Evolutionary conservation across 257 asterid genomes (phyloP).

Genomic region (Gentiana straminea): DNA sequence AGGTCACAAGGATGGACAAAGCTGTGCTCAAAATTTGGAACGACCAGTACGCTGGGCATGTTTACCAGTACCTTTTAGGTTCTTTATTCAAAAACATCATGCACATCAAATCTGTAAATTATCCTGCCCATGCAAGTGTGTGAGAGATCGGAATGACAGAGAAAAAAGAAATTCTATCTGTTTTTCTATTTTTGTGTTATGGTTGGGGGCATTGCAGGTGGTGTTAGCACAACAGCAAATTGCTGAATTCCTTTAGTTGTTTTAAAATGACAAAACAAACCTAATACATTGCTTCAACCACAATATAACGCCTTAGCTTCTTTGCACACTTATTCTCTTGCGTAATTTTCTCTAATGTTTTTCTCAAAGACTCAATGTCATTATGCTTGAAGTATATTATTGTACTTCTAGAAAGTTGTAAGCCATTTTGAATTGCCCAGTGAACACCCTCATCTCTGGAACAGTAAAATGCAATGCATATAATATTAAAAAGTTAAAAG

Average conservation of each 20-base stretch:
- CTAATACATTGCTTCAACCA: slow-evolving; percentile 95
- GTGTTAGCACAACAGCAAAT: too few species aligned
- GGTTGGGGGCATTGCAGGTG: too few species aligned
- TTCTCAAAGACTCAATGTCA: slow-evolving; percentile 61
- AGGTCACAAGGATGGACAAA: too few species aligned
- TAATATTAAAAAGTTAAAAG: background rate
- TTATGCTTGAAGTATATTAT: slow-evolving; percentile 82
- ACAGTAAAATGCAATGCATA: slow-evolving; percentile 11
- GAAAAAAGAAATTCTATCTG: background rate
- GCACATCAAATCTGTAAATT: too few species aligned
- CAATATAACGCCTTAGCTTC: slow-evolving; percentile 85
- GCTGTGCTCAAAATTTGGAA: too few species aligned
- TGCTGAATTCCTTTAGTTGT: too few species aligned
- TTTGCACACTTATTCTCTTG: slow-evolving; percentile 70
- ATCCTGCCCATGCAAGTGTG: too few species aligned
- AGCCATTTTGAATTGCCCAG: slow-evolving; percentile 97
- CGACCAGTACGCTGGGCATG: too few species aligned
- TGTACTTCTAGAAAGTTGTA: slow-evolving; percentile 93
- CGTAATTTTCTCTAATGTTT: slow-evolving; percentile 55
- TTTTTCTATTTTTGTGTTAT: background rate
- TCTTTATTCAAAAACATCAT: too few species aligned
- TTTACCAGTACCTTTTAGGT: too few species aligned
- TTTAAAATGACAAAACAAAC: slow-evolving; percentile 18
- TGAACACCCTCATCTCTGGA: slow-evolving; percentile 94
- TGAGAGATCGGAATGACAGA: background rate